Base-by-base conservation (phyloP, 371 early-diverging fungal species). In the Syncephalastrum contaminatum region DNA sequence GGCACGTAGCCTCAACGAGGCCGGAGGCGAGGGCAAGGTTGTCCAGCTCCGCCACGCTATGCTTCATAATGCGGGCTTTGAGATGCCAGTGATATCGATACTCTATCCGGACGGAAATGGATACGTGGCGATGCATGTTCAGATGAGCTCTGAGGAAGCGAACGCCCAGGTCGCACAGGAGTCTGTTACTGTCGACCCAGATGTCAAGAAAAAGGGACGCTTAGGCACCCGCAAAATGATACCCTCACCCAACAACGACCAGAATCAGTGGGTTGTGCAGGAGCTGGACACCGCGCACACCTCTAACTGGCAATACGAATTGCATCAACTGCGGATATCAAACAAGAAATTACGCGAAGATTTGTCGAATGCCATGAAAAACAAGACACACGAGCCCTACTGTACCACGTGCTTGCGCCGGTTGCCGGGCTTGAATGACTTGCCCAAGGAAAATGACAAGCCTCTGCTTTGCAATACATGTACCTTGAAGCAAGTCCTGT, bases 251-350 rank as follows among this genome's bases (percentile, higher is more conserved):
- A 54, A 48, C 62, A 50, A 15, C 56, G 25, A 48, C 14, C 18
- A 43, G 47, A n/a, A 48, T 20, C n/a, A 41, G 16, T 22, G 16
- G 12, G 58, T 78, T 50, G 63, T 78, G 22, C 67, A 67, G 24
- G 73, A 75, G 22, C 59, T 78, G 18, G 62, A 67, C 30, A 60
- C 65, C 41, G 27, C 42, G 6, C 60, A 67, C 25, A 59, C 60
- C 41, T 58, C 75, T 1, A 70, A 67, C 50, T 78, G 79, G 79
- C 75, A 78, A 46, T 78, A 75, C 51, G 79, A 78, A 49, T n/a
- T 78, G 41, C 76, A 78, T 59, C 75, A 78, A 54, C 53, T 78
- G 16, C 60, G 79, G 4, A 67, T 74, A 21, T 58, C 57, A n/a
- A 80, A 80, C 54, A 67, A 67, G 6, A 61, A 67, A 20, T 21